phyloP scores from a whole-genome alignment of 2,329 filamentous ascomycete genomes.

The Chrysosphaeria jannelii region DNA sequence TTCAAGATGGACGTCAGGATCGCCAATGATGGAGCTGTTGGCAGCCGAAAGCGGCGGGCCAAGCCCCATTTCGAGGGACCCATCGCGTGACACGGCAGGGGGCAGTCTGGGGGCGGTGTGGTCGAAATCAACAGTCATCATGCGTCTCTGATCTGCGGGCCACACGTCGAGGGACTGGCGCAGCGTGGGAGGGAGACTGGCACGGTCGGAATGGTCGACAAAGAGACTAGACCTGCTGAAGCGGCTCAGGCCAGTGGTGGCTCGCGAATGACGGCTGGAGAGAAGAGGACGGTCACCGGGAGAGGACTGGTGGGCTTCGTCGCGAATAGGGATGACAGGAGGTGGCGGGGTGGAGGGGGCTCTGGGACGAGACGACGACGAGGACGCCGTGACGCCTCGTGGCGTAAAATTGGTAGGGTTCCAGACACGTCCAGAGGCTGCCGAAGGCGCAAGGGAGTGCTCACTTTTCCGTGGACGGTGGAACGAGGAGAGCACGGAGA shows the following conservation, averaged over 20 bases:
- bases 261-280: conserved; percentile 17
- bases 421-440: conserved; percentile 25
- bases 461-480: not conserved
- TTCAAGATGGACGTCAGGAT: conserved; percentile 29
- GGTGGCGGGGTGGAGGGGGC: conserved; percentile 22
- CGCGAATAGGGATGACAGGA: conserved; percentile 18
- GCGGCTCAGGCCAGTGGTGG: conserved; percentile 13
- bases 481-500: not conserved
- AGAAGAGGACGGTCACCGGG: conserved; percentile 20
- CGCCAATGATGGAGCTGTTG: conserved; percentile 29
- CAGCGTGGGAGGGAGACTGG: conserved; percentile 22
- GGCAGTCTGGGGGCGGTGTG: not conserved
- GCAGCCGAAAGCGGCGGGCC: conserved; percentile 16
- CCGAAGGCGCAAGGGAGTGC: conserved; percentile 9
- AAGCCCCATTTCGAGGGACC: conserved; percentile 3
- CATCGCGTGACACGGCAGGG: not conserved
- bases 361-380: conserved; percentile 9
- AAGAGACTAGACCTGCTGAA: conserved; percentile 22
- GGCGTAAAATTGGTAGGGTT: conserved; percentile 30
- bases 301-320: conserved; percentile 9
- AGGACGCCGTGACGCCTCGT: conserved; percentile 8
- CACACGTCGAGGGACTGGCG: conserved; percentile 18
- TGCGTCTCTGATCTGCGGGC: not conserved
- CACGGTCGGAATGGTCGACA: conserved; percentile 16
- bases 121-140: not conserved